A percentile compares a stretch with the other conserved stretches of the same genome.
Evolutionary conservation across 1,284 basidiomycete genomes (phyloP).

Genomic region (Amylostereum areolatum): DNA sequence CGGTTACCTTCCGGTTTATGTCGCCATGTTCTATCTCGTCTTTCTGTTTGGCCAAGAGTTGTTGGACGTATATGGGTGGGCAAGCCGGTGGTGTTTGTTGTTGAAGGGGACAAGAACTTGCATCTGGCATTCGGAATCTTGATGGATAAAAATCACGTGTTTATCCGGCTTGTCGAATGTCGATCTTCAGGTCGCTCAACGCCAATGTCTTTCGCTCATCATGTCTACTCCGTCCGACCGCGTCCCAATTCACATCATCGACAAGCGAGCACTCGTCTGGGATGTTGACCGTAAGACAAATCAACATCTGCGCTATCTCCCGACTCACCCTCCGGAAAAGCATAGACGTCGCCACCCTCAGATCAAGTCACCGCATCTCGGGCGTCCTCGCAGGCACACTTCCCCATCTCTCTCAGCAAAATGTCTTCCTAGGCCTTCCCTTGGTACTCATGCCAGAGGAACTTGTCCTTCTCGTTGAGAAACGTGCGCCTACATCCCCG

Average conservation of each 20-base stretch:
- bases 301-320: not conserved
- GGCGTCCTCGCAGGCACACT: constrained; percentile 88
- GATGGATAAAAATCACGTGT: not conserved
- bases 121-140: not conserved
- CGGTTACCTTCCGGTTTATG: too few relatives aligned
- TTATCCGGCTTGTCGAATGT: not conserved
- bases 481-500: constrained; percentile 43
- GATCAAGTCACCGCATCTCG: constrained; percentile 77
- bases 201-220: not conserved
- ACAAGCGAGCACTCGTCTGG: constrained; percentile 15
- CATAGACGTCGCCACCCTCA: constrained; percentile 72
- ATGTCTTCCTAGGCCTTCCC: constrained; percentile 91
- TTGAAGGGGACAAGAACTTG: not conserved
- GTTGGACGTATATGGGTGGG: too few relatives aligned
- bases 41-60: too few relatives aligned
- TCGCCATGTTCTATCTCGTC: too few relatives aligned
- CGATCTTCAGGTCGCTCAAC: not conserved
- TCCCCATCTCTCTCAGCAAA: constrained; percentile 94
- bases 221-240: not conserved
- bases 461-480: constrained; percentile 79
- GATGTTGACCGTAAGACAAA: constrained; percentile 11
- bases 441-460: constrained; percentile 89
- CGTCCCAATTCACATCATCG: constrained; percentile 15
- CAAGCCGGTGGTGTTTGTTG: too few relatives aligned
- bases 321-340: constrained; percentile 12